These are phyloP conservation scores for Arxiozyma slooffiae DNA, from an alignment of 1,139 yeast genomes.

Conservation along the genomic window DNA sequence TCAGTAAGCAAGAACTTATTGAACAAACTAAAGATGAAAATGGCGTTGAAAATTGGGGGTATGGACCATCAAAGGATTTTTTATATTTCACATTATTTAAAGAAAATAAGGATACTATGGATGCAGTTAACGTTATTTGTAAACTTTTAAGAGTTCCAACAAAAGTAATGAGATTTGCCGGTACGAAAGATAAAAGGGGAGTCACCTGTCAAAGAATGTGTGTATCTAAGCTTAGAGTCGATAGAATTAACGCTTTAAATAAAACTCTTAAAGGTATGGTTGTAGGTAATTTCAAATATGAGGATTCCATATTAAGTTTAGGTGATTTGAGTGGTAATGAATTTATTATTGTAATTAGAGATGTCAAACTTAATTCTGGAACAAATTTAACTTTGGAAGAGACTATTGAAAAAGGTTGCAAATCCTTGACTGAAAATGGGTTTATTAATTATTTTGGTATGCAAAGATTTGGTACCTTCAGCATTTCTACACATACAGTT, in stretches of 20 bases:
- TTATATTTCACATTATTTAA: constrained; percentile 77
- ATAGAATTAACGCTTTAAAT: constrained; percentile 67
- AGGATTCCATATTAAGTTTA: constrained; percentile 50
- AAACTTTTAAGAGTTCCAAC: constrained; percentile 66
- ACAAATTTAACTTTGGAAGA: constrained; percentile 28
- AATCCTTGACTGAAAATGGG: constrained; percentile 55
- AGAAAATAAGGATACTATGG: constrained; percentile 97
- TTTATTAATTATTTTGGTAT: constrained; percentile 90
- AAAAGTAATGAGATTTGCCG: constrained; percentile 69
- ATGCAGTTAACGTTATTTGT: constrained; percentile 66
- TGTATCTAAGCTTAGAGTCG: constrained; percentile 62
- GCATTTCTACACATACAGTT: constrained; percentile 77
- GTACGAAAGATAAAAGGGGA: constrained; percentile 94
- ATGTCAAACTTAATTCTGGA: constrained; percentile 37
- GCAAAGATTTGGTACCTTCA: constrained; percentile 96
- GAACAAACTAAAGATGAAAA: constrained; percentile 42
- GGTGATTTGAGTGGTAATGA: constrained; percentile 88
- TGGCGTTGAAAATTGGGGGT: constrained; percentile 39
- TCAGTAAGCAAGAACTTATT: constrained; percentile 31
- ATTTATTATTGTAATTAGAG: constrained; percentile 73
- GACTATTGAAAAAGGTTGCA: constrained; percentile 44
- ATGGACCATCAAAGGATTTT: constrained; percentile 60
- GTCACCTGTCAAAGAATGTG: constrained; percentile 83
- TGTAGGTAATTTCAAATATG: constrained; percentile 69
- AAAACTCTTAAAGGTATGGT: constrained; percentile 62